Conservation (phyloP, 129 eudicot genomes). For the Oenanthe sinensis region DNA sequence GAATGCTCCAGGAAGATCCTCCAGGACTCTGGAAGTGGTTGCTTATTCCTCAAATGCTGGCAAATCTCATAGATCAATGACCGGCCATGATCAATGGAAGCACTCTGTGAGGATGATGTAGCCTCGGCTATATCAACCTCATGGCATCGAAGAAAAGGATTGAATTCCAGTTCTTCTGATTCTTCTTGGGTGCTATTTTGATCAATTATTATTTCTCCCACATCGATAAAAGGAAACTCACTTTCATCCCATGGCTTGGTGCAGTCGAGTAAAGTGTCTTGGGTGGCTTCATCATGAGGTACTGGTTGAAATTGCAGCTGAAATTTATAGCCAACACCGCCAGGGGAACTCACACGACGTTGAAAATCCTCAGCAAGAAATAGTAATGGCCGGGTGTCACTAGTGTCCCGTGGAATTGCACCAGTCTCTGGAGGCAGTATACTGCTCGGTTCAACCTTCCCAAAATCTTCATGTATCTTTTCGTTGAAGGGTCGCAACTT, state of each 20-base stretch:
- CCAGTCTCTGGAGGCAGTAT: conserved; percentile 87
- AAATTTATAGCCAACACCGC: conserved; percentile 53
- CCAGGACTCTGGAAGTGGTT: conserved; percentile 84
- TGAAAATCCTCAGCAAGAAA: conserved; percentile 77
- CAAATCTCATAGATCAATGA: conserved; percentile 70
- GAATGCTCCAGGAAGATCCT: conserved; percentile 65
- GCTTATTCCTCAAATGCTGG: conserved; percentile 60
- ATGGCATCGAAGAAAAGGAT: conserved; percentile 57
- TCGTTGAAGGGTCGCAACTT: conserved; percentile 61
- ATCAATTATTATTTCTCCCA: conserved; percentile 59
- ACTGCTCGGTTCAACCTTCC: conserved; percentile 59
- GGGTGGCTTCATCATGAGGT: conserved; percentile 41
- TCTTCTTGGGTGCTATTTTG: conserved; percentile 45
- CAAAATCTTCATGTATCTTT: conserved; percentile 50
- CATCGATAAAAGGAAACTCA: conserved; percentile 47
- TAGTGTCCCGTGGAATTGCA: conserved; percentile 60
- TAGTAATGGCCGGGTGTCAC: conserved; percentile 57
- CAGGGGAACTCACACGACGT: conserved; percentile 57
- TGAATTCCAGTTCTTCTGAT: conserved; percentile 57
- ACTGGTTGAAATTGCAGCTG: conserved; percentile 59
- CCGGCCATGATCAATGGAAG: conserved; percentile 88
- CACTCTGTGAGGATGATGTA: conserved; percentile 68
- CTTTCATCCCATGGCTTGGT: conserved; percentile 69
- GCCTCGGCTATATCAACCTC: conserved; percentile 70
- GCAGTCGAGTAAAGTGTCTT: conserved; percentile 66